Evolutionary conservation across 805 yeast species (phyloP).

Genomic region (Torulaspora indica): DNA sequence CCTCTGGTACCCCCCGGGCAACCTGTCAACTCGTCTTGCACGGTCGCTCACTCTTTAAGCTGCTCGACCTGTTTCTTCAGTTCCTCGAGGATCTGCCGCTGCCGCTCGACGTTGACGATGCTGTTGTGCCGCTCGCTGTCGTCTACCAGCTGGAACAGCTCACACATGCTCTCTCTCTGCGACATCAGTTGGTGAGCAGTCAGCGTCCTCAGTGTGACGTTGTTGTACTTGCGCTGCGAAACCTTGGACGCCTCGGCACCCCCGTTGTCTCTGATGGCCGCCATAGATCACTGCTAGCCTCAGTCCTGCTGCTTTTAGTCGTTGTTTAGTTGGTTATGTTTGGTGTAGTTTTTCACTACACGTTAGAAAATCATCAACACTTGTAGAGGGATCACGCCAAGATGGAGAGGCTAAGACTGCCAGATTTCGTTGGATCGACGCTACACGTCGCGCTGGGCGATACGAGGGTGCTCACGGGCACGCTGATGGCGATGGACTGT

Average conservation of each 20-base stretch:
- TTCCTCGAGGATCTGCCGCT: slow-evolving; percentile 14
- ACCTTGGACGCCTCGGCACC: not conserved
- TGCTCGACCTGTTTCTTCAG: slow-evolving; percentile 15
- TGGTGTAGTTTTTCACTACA: not conserved
- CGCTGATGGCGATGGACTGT: slow-evolving; percentile 43
- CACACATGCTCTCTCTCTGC: slow-evolving; percentile 31
- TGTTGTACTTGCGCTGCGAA: slow-evolving; percentile 17
- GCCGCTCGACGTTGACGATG: slow-evolving; percentile 17
- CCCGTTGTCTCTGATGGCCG: not conserved
- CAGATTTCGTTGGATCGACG: slow-evolving; percentile 31
- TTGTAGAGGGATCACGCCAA: not conserved
- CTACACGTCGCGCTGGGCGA: slow-evolving; percentile 38
- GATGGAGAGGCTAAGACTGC: slow-evolving; percentile 19
- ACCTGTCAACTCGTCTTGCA: slow-evolving; percentile 2
- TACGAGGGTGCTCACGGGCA: slow-evolving; percentile 37
- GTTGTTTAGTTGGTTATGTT: too few species aligned
- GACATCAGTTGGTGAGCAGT: slow-evolving; percentile 31
- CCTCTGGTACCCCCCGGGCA: too few species aligned
- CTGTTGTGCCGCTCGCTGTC: slow-evolving; percentile 19
- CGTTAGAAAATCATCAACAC: not conserved
- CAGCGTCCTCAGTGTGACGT: slow-evolving; percentile 29
- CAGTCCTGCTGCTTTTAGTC: not conserved
- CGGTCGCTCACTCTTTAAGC: slow-evolving; percentile 7
- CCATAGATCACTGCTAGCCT: too few species aligned
- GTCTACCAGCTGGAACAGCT: slow-evolving; percentile 29